Evolutionary conservation across 2,329 filamentous ascomycete genomes (phyloP).

Genomic region (Ramichloridium luteum): DNA sequence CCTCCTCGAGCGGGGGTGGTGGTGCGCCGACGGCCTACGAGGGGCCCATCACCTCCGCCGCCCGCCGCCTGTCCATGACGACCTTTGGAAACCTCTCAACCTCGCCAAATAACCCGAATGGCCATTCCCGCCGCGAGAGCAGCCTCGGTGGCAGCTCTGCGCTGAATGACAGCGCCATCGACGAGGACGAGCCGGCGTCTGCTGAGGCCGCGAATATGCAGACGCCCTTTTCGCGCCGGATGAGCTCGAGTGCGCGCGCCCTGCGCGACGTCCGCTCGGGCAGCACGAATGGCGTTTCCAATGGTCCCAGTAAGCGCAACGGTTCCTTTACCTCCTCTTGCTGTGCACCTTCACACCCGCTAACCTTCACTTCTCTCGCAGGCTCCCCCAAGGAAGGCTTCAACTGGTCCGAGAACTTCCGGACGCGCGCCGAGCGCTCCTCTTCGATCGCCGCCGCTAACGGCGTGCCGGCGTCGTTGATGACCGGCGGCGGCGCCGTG

Average conservation of each 20-base stretch:
- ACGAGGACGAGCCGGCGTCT: conserved; percentile 43
- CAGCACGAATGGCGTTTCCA: conserved; percentile 17
- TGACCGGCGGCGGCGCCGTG: conserved; percentile 27
- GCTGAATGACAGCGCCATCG: conserved; percentile 23
- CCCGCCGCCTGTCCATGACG: conserved; percentile 38
- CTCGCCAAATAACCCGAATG: conserved; percentile 22
- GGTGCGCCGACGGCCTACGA: conserved; percentile 27
- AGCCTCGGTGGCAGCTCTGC: neutral
- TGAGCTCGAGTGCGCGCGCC: conserved; percentile 81
- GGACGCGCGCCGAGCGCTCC: conserved; percentile 71
- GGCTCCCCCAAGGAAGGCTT: conserved; percentile 72
- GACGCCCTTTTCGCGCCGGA: conserved; percentile 68
- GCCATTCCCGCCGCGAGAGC: neutral
- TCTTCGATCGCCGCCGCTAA: conserved; percentile 46
- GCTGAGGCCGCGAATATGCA: conserved; percentile 31
- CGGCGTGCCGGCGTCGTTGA: no score
- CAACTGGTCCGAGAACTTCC: conserved; percentile 95
- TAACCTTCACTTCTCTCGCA: conserved; percentile 39
- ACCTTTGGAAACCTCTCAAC: conserved; percentile 36
- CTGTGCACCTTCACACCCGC: conserved; percentile 9
- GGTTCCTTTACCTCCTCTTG: conserved; percentile 15
- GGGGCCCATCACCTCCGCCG: conserved; percentile 37
- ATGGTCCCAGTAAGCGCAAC: conserved; percentile 25
- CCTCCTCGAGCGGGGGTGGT: conserved; percentile 9
- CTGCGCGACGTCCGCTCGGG: conserved; percentile 54